phyloP scores from a whole-genome alignment of 1,139 yeast genomes.

The Candida pseudoviswanathii region DNA sequence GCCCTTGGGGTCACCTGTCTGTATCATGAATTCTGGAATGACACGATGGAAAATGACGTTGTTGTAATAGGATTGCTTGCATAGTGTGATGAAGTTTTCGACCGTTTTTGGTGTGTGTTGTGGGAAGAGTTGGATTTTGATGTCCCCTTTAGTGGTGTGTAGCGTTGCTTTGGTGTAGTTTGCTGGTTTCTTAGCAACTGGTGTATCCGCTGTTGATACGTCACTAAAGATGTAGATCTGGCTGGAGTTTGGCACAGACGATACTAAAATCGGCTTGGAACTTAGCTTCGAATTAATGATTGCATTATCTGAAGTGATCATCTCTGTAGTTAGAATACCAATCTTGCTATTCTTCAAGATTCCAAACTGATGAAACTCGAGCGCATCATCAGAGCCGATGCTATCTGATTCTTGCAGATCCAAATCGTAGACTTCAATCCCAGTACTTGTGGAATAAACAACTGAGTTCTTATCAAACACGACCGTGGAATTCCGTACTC shows the following conservation, averaged over 20 bases:
- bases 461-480: slow-evolving; percentile 7
- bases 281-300: slow-evolving; percentile 33
- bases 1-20: slow-evolving; percentile 46
- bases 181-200: neutral
- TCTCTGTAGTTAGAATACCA: slow-evolving; percentile 22
- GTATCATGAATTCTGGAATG: slow-evolving; percentile 44
- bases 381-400: neutral
- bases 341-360: neutral
- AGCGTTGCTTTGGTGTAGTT: slow-evolving; percentile 23
- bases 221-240: slow-evolving; percentile 30
- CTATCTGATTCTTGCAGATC: neutral
- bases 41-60: slow-evolving; percentile 60
- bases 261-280: slow-evolving; percentile 35
- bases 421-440: neutral
- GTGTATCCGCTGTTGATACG: slow-evolving; percentile 12
- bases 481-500: slow-evolving; percentile 4
- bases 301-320: slow-evolving; percentile 40
- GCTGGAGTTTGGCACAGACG: slow-evolving; percentile 25
- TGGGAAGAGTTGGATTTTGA: slow-evolving; percentile 37
- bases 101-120: slow-evolving; percentile 44
- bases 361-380: neutral
- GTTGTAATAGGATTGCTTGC: slow-evolving; percentile 55
- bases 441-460: slow-evolving; percentile 10
- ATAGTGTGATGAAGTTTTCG: slow-evolving; percentile 43
- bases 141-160: slow-evolving; percentile 52